Base-by-base conservation (phyloP, 345 rosid species). In the Citrus mangshanensis region DNA sequence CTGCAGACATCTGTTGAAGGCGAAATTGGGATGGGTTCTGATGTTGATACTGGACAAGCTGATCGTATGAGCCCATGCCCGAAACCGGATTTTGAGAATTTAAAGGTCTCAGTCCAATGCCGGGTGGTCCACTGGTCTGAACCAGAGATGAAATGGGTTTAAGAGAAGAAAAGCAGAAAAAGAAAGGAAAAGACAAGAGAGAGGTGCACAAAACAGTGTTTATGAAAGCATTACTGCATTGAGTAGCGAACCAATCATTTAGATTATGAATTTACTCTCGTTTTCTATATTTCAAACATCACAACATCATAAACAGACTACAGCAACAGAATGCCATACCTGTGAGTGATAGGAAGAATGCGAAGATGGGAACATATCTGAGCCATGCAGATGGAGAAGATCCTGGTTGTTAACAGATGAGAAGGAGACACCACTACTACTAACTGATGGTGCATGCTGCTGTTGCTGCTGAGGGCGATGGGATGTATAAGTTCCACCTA, bases 381-480 rank as follows among this genome's bases (percentile, higher is more conserved):
- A 86, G 58, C 89, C 97, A 82, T 93, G 90, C 32, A 89, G 78
- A 81, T 85, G 94, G 81, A 89, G 88, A 84, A 89, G 92, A 79
- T 92, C 95, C 77, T 88, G 93, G 87, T 81, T 88, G 87, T 90
- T 90, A 73, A 84, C 91, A 58, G 87, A 70, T 72, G 97, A 81
- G 84, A 81, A 88, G 77, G 95, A 87, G 78, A 86, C 88, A 55
- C 93, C 89, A 67, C 83, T 83, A 85, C 86, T 83, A 84, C 94
- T 94, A 80, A 85, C 97, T 58, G 98, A 90, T 68, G 98, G 89
- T 62, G 91, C 85, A 82, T 91, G 92, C 49, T 92, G 98, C 77
- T 90, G 95, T 73, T 92, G 99, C 90, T 94, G 97, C 79, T 89
- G 97, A 27, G 92, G 90, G 59, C 94, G 97, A 88, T 94, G 95